Conservation (phyloP, 441 rosid genomes). For the Isatis lusitanica region DNA sequence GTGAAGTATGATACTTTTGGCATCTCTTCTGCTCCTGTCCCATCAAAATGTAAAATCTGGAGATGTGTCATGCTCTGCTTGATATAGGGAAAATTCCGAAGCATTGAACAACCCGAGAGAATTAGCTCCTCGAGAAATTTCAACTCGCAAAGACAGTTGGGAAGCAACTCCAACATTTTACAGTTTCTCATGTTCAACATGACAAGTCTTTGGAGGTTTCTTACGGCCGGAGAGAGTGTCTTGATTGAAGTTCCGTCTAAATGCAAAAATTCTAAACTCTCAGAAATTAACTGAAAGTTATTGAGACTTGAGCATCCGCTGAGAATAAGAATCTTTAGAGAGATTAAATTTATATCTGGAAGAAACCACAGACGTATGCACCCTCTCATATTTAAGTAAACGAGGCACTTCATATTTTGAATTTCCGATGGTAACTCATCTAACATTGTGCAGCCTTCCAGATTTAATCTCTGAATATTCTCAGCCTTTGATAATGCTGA, state of each 20-base stretch:
- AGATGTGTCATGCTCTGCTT: neutral
- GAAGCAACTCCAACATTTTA: conserved; percentile 11
- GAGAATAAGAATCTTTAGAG: conserved; percentile 7
- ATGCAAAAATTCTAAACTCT: neutral
- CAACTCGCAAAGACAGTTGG: neutral
- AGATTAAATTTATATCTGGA: neutral
- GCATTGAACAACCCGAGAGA: conserved; percentile 34
- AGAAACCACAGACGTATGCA: neutral
- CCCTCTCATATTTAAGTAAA: conserved; percentile 5
- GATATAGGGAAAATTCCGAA: neutral
- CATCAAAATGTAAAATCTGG: neutral
- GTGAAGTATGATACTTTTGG: neutral
- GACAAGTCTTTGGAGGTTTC: conserved; percentile 25
- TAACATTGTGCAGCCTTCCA: conserved; percentile 12
- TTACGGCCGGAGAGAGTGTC: neutral
- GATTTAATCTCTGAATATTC: neutral
- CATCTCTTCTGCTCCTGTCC: neutral
- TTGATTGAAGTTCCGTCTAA: conserved; percentile 14
- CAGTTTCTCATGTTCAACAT: conserved; percentile 31
- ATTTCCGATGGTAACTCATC: neutral
- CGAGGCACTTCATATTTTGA: neutral
- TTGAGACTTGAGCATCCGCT: neutral
- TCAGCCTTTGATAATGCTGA: conserved; percentile 2
- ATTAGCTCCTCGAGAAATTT: conserved; percentile 8
- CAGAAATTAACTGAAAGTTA: neutral